A percentile compares a stretch with the other conserved stretches of the same genome.
phyloP scores from a whole-genome alignment of 2,329 filamentous ascomycete species.

The Colletotrichum liaoningense region DNA sequence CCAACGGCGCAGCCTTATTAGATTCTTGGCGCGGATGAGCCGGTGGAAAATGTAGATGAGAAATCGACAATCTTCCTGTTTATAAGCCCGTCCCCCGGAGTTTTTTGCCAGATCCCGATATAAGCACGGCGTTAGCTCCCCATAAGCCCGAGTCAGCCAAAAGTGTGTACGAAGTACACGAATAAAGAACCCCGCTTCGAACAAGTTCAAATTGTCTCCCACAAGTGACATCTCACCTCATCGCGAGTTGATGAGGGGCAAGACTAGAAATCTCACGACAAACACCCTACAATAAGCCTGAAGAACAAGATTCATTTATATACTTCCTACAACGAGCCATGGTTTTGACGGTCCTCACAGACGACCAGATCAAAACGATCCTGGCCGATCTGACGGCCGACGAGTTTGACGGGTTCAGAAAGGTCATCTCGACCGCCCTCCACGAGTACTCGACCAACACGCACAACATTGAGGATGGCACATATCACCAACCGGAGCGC shows the following conservation, averaged over 20 bases:
- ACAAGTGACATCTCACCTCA: background rate
- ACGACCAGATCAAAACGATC: slow-evolving; percentile 65
- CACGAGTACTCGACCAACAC: slow-evolving; percentile 72
- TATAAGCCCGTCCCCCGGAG: background rate
- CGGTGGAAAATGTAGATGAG: slow-evolving; percentile 15
- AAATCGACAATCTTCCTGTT: background rate
- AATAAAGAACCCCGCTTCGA: slow-evolving; percentile 22
- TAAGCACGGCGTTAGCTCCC: slow-evolving; percentile 10
- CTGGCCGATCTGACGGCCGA: slow-evolving; percentile 64
- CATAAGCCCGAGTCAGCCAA: slow-evolving; percentile 18
- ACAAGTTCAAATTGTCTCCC: background rate
- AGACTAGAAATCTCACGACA: no score
- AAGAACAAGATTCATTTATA: background rate
- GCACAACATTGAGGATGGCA: slow-evolving; percentile 52
- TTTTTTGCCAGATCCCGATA: background rate
- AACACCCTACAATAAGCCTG: background rate
- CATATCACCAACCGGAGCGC: slow-evolving; percentile 67
- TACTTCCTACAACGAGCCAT: slow-evolving; percentile 46
- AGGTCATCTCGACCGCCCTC: slow-evolving; percentile 61
- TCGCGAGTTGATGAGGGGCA: background rate
- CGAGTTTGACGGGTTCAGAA: slow-evolving; percentile 65
- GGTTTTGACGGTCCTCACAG: slow-evolving; percentile 69
- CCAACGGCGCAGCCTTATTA: background rate
- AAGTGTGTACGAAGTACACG: background rate
- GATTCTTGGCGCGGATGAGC: background rate